phyloP scores from a whole-genome alignment of 129 eudicot genomes.

The Pulicaria dysenterica region DNA sequence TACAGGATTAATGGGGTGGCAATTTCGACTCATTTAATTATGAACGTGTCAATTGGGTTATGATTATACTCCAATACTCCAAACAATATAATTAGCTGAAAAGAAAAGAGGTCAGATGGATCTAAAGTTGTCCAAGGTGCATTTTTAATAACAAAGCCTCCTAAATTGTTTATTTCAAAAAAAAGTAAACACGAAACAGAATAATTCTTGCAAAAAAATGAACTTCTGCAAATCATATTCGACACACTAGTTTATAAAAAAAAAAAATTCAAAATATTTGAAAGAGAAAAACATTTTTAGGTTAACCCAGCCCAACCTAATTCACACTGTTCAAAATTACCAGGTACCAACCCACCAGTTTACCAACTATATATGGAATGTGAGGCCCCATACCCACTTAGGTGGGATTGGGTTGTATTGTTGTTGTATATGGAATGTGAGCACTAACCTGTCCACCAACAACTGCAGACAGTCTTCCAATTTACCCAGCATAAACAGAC shows the following conservation, averaged over 20 bases:
- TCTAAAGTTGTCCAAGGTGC: neutral
- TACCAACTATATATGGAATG: neutral
- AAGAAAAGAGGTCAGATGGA: neutral
- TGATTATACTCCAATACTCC: neutral
- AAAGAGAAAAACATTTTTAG: neutral
- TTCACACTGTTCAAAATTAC: neutral
- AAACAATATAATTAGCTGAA: constrained; percentile 1
- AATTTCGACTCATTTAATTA: neutral
- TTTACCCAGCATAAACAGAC: constrained; percentile 85
- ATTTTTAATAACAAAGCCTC: constrained; percentile 1
- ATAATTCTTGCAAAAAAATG: neutral
- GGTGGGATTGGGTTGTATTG: no score
- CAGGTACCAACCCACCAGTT: neutral
- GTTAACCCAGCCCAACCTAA: neutral
- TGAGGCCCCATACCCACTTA: neutral
- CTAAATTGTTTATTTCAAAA: neutral
- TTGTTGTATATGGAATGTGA: neutral
- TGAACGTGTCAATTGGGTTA: neutral
- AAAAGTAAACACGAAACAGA: neutral
- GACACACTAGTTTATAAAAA: neutral
- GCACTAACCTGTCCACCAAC: constrained; percentile 69
- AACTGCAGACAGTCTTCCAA: constrained; percentile 89
- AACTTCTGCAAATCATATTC: neutral
- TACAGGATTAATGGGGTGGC: neutral
- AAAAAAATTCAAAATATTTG: neutral